phyloP scores from a whole-genome alignment of 768 basidiomycete species.

The Boletus rufocinnamomeus region DNA sequence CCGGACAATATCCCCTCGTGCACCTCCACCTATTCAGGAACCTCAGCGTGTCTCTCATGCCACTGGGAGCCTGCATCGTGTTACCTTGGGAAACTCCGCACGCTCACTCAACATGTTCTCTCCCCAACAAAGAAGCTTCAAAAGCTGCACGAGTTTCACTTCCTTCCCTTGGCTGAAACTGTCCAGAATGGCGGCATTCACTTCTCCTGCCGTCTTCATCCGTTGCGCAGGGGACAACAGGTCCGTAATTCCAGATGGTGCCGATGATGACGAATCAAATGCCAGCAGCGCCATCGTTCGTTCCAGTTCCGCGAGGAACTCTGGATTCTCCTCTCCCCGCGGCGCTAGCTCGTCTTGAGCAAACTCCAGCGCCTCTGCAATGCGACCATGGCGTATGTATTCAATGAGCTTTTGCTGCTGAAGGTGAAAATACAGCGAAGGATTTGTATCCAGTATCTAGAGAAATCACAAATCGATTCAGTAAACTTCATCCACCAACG shows the following conservation, averaged over 20 bases:
- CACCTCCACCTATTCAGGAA: slow-evolving; percentile 34
- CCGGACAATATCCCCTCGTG: slow-evolving; percentile 25
- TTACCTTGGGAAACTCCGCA: slow-evolving; percentile 80
- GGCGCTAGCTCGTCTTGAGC: slow-evolving; percentile 94
- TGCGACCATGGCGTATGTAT: slow-evolving; percentile 79
- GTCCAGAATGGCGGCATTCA: slow-evolving; percentile 94
- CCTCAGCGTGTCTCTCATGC: slow-evolving; percentile 29
- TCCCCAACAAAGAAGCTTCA: slow-evolving; percentile 88
- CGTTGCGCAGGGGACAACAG: slow-evolving; percentile 85
- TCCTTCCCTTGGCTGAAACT: slow-evolving; percentile 90
- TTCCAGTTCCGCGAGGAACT: slow-evolving; percentile 90
- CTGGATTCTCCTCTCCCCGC: slow-evolving; percentile 91
- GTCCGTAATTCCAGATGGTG: slow-evolving; percentile 67
- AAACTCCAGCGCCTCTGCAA: slow-evolving; percentile 82
- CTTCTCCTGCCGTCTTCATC: slow-evolving; percentile 92
- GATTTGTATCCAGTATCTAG: slow-evolving; percentile 96
- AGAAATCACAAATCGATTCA: slow-evolving; percentile 25
- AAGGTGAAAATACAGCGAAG: slow-evolving; percentile 89
- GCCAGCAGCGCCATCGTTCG: slow-evolving; percentile 92
- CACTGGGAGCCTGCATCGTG: slow-evolving; percentile 9
- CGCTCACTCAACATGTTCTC: slow-evolving; percentile 76
- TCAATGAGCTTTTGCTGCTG: slow-evolving; percentile 97
- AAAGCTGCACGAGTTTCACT: slow-evolving; percentile 80
- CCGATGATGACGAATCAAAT: slow-evolving; percentile 61
- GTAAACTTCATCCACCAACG: slow-evolving; percentile 3